phyloP scores from a whole-genome alignment of 192 early-diverging fungal genomes.

The Coemansia sp. region DNA sequence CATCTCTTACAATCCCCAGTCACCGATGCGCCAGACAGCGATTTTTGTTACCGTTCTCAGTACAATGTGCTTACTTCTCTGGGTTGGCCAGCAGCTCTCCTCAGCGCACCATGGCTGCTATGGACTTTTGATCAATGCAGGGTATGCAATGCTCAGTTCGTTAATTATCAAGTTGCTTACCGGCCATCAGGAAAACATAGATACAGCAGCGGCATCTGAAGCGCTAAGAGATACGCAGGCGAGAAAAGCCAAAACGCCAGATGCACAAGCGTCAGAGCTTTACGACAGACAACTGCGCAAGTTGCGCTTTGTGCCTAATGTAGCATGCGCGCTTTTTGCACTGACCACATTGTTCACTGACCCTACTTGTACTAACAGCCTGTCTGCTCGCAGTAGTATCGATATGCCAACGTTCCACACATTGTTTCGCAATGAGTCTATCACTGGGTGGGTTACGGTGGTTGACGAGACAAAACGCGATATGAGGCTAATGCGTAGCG shows the following conservation, averaged over 20 bases:
- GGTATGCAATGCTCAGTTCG: conserved; percentile 20
- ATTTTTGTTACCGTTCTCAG: conserved; percentile 4
- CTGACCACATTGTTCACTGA: conserved; percentile 33
- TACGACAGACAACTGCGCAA: conserved; percentile 15
- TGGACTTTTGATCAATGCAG: conserved; percentile 26
- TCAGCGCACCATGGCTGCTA: conserved; percentile 17
- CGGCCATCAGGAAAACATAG: conserved; percentile 23
- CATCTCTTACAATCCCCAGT: conserved; percentile 15
- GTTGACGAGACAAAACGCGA: conserved; percentile 56
- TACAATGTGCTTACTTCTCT: conserved; percentile 12
- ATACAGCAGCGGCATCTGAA: conserved; percentile 3
- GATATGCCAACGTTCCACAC: conserved; percentile 42
- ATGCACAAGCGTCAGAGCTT: neutral
- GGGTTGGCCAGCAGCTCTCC: conserved; percentile 10
- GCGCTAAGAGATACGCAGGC: neutral
- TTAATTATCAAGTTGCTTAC: conserved; percentile 37
- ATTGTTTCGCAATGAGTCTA: conserved; percentile 72
- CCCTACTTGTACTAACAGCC: conserved; percentile 54
- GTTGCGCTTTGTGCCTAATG: conserved; percentile 23
- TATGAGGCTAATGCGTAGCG: conserved; percentile 75
- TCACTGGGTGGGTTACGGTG: conserved; percentile 80
- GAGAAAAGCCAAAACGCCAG: neutral
- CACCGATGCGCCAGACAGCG: conserved; percentile 10
- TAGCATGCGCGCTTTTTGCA: conserved; percentile 11
- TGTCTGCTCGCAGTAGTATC: conserved; percentile 45